Evolutionary conservation across 1,139 yeast species (phyloP).

Genomic region (Casaregolazyma lundiana): DNA sequence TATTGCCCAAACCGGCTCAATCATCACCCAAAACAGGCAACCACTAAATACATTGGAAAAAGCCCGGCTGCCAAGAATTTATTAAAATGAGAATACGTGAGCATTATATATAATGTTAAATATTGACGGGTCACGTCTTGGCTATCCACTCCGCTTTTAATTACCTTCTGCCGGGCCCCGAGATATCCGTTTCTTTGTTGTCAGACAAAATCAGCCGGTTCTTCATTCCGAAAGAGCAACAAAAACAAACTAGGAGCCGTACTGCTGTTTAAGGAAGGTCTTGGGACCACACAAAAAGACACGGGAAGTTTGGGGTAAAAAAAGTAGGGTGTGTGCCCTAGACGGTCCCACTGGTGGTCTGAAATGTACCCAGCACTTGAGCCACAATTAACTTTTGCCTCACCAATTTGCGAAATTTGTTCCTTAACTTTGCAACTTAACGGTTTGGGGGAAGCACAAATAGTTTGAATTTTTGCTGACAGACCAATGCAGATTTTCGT

Average conservation of each 20-base stretch:
- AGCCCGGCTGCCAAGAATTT: neutral
- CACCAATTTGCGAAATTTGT: conserved; percentile 1
- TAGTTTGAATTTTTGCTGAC: conserved; percentile 11
- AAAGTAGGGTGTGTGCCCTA: neutral
- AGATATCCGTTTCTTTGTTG: no score
- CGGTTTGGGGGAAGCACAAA: conserved; percentile 14
- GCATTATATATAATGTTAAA: neutral
- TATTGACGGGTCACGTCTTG: no score
- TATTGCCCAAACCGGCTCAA: neutral
- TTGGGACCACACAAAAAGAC: neutral
- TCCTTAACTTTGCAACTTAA: conserved; percentile 1
- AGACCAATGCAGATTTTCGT: conserved; percentile 89
- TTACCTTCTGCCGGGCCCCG: no score
- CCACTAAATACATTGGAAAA: neutral
- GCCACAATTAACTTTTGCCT: no score
- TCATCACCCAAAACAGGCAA: neutral
- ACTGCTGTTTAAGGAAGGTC: neutral
- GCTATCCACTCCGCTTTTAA: no score
- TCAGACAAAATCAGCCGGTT: no score
- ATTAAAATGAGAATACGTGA: neutral
- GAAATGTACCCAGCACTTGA: no score
- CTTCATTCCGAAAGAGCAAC: conserved; percentile 1
- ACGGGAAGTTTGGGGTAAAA: neutral
- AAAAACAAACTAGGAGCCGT: neutral
- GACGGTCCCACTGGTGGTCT: neutral